Evolutionary conservation across 1,284 basidiomycete genomes (phyloP).

Genomic region (Golubevia sp.): DNA sequence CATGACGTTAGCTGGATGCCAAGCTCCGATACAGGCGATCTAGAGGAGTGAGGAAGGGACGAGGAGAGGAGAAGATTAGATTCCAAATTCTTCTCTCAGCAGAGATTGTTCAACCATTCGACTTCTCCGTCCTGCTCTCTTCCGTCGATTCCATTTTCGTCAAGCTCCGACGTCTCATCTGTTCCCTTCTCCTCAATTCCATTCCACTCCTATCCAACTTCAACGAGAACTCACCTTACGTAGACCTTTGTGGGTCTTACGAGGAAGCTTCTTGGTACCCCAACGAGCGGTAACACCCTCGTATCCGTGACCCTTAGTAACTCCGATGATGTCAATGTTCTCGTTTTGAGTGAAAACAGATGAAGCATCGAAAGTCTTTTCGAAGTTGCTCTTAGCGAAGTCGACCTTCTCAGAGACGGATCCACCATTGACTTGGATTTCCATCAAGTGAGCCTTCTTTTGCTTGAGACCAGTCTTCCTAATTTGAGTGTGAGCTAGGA

Average conservation of each 20-base stretch:
- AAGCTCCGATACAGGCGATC: slow-evolving; percentile 95
- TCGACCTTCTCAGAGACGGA: slow-evolving; percentile 97
- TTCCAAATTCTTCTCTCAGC: too few relatives aligned
- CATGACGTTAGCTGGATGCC: slow-evolving; percentile 99
- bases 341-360: slow-evolving; percentile 96
- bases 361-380: slow-evolving; percentile 88
- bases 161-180: too few relatives aligned
- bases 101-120: too few relatives aligned
- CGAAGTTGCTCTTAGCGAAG: slow-evolving; percentile 91
- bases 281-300: slow-evolving; percentile 99
- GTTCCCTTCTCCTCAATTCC: too few relatives aligned
- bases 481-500: slow-evolving; percentile 93
- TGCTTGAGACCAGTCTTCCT: slow-evolving; percentile 96
- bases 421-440: slow-evolving; percentile 99
- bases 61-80: too few relatives aligned
- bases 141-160: too few relatives aligned
- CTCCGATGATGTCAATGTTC: slow-evolving; percentile 94
- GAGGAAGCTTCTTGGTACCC: slow-evolving; percentile 98
- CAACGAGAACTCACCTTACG: slow-evolving; percentile 71
- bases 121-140: too few relatives aligned
- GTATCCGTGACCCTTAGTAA: slow-evolving; percentile 99
- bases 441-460: slow-evolving; percentile 99
- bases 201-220: too few relatives aligned
- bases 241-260: slow-evolving; percentile 99
- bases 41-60: too few relatives aligned